Evolutionary conservation across 108 stramenopile genomes (phyloP), one percentile per base, ranked within the genome.

Genomic region (Nitzschia sp.): DNA sequence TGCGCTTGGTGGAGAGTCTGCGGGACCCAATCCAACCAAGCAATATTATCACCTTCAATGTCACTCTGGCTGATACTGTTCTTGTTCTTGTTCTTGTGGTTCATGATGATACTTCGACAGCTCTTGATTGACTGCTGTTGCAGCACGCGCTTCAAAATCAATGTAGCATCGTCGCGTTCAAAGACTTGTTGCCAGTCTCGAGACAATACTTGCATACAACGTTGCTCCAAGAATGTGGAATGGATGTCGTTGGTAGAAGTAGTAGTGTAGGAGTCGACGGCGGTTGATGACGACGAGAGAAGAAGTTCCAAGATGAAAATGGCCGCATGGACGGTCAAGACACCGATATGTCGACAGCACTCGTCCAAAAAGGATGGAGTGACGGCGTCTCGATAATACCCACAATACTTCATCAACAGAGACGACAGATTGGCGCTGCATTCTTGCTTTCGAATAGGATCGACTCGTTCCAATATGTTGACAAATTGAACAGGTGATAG

Each of bases 321-420:
- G 0, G 60, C 60, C 32, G 60, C 36, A 1, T 38, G 16, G 1
- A 31, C 21, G 41, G 60, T 41, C 23, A 61, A 17, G 21, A 16
- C 25, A 4, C 29, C 11, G 16, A 61, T 41, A 8, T 38, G 38
- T 41, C 15, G 21, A 41, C n/a, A 11, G n/a, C 60, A 61, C 13
- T 16, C 6, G 0, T 61, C 41, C 41, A 61, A 45, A 61, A 34
- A 26, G 22, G 15, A 6, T 11, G 44, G 2, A 1, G 60, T 26
- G 17, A 61, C 2, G 41, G 41, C 41, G 44, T 61, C 38, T 22
- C 41, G 60, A 44, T 61, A 41, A 3, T 25, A 19, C 13, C 22
- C 45, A 34, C 60, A 61, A 61, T 25, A 61, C 60, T 61, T 41
- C 1, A 61, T 41, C 41, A 61, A 61, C 13, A 61, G 4, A 26